Conservation (phyloP, 768 basidiomycete genomes). For the Strobilomyces echinocephalus region DNA sequence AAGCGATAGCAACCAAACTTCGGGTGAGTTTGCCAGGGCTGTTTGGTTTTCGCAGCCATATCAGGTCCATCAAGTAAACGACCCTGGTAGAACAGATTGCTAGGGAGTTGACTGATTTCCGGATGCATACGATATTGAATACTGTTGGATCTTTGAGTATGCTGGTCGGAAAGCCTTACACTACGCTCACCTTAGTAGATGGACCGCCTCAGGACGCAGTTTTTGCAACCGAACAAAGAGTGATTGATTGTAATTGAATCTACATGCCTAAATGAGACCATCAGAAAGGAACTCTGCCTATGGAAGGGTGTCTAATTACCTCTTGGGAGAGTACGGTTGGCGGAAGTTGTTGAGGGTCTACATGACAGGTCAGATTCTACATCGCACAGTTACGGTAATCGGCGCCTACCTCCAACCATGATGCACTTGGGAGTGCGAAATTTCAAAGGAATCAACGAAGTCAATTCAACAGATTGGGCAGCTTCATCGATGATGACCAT, state of each 20-base stretch:
- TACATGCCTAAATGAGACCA: conserved; percentile 46
- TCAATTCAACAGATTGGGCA: conserved; percentile 93
- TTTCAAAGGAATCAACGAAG: conserved; percentile 91
- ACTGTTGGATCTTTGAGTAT: conserved; percentile 37
- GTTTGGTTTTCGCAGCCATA: conserved; percentile 78
- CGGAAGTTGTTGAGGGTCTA: conserved; percentile 90
- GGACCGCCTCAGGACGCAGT: conserved; percentile 75
- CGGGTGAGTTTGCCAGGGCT: conserved; percentile 78
- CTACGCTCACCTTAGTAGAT: conserved; percentile 71
- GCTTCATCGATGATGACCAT: conserved; percentile 98
- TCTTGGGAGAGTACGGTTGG: conserved; percentile 77
- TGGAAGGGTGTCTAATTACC: conserved; percentile 34
- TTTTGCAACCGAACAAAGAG: conserved; percentile 90
- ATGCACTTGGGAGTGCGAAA: conserved; percentile 80
- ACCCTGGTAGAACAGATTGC: conserved; percentile 79
- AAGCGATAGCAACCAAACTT: conserved; percentile 87
- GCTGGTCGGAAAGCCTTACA: background rate
- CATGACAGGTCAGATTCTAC: background rate
- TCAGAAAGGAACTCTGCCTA: conserved; percentile 12
- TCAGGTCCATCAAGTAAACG: conserved; percentile 79
- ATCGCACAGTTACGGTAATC: background rate
- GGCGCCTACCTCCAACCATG: conserved; percentile 76
- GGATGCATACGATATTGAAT: conserved; percentile 99
- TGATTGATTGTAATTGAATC: conserved; percentile 80
- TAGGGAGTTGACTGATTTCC: conserved; percentile 86